These are phyloP conservation scores for Microglena sp. DNA, from an alignment of 139 green algal genomes.

Conservation along the genomic window DNA sequence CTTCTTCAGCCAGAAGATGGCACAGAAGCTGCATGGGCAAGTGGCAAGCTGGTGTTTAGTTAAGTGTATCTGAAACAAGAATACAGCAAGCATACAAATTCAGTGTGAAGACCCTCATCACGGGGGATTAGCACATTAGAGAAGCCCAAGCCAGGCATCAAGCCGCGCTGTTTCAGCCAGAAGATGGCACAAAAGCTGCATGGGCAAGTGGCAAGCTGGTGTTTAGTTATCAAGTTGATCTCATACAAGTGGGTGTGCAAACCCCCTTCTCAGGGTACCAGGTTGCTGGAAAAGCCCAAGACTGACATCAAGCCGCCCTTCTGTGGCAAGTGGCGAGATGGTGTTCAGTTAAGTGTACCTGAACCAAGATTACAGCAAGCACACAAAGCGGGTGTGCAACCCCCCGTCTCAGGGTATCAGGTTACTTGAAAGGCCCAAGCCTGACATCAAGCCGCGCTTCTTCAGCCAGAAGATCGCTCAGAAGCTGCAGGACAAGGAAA, in stretches of 20 bases:
- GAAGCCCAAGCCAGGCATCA: slow-evolving; percentile 97
- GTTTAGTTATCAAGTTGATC: no score
- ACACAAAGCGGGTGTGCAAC: slow-evolving; percentile 96
- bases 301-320: no score
- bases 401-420: slow-evolving; percentile 95
- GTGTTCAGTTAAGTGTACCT: neutral
- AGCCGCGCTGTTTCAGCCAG: slow-evolving; percentile 97
- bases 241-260: no score
- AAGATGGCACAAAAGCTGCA: slow-evolving; percentile 92
- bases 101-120: slow-evolving; percentile 95
- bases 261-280: no score
- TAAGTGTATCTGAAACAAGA: no score
- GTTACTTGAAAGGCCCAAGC: slow-evolving; percentile 97
- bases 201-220: no score
- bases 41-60: no score
- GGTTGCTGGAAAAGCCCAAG: no score
- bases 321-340: no score
- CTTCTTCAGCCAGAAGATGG: slow-evolving; percentile 99
- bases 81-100: slow-evolving; percentile 98
- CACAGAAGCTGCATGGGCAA: slow-evolving; percentile 77
- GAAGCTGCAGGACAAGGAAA: slow-evolving; percentile 68
- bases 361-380: slow-evolving; percentile 73
- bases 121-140: slow-evolving; percentile 97
- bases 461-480: slow-evolving; percentile 99
- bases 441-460: slow-evolving; percentile 94